A percentile compares a stretch with the other conserved stretches of the same genome.
These are phyloP conservation scores for Begonia peltatifolia DNA, from an alignment of 306 rosid genomes.

Conservation along the genomic window DNA sequence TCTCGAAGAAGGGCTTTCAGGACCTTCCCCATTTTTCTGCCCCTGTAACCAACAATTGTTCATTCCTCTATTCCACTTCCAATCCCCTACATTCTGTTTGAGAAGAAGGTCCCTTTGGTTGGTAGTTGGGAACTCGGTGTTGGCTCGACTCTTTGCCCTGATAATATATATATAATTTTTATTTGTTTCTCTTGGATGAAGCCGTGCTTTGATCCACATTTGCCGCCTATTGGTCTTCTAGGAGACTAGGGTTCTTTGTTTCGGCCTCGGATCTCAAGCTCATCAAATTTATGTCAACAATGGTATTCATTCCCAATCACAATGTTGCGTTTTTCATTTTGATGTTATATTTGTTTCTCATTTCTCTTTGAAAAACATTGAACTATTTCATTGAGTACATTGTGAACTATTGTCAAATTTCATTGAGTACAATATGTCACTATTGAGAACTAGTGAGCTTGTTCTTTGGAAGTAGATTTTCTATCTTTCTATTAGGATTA, in stretches of 20 bases:
- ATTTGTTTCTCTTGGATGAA: background rate
- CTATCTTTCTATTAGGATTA: too few species aligned
- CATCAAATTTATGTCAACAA: background rate
- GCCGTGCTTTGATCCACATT: constrained; percentile 1
- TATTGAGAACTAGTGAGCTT: too few species aligned
- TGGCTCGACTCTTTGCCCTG: too few species aligned
- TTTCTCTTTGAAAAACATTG: background rate
- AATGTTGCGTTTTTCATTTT: background rate
- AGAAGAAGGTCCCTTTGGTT: too few species aligned
- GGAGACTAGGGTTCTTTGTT: constrained; percentile 4
- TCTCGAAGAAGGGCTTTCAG: too few species aligned
- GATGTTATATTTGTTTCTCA: background rate
- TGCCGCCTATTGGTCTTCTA: background rate
- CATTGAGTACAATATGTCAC: background rate
- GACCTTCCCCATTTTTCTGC: too few species aligned
- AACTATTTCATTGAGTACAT: background rate
- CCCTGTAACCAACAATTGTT: too few species aligned
- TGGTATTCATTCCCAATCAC: constrained; percentile 1
- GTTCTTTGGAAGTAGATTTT: too few species aligned
- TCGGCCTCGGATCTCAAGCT: constrained; percentile 9
- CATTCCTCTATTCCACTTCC: too few species aligned
- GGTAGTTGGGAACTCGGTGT: too few species aligned
- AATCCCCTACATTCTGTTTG: too few species aligned
- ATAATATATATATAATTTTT: background rate
- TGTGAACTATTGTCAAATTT: background rate